Evolutionary conservation across 2,329 filamentous ascomycete species (phyloP).

Genomic region (Diaporthe citri): DNA sequence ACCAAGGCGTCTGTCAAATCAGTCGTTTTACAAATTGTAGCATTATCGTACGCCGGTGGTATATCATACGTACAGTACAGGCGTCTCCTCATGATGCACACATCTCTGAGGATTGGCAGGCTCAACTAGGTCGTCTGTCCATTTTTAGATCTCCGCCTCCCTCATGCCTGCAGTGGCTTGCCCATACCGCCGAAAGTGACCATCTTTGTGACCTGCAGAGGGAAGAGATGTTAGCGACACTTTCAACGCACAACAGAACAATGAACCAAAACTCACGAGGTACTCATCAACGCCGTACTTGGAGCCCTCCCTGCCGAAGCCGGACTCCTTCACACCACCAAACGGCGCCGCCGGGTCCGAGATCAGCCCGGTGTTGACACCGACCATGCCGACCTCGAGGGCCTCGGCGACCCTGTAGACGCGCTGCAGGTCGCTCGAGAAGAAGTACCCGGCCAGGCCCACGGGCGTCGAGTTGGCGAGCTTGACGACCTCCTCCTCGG

Average conservation of each 20-base stretch:
- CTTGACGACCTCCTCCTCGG: slow-evolving; percentile 87
- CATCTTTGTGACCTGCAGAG: slow-evolving; percentile 74
- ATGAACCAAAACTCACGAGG: slow-evolving; percentile 37
- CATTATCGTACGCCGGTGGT: neutral
- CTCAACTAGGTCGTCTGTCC: neutral
- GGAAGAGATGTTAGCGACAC: neutral
- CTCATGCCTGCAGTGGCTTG: slow-evolving; percentile 63
- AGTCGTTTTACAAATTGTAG: neutral
- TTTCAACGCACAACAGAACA: neutral
- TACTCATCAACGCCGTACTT: slow-evolving; percentile 84
- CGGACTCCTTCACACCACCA: slow-evolving; percentile 85
- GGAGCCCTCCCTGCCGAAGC: slow-evolving; percentile 84
- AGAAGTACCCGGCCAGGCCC: slow-evolving; percentile 95
- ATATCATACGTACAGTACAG: slow-evolving; percentile 12
- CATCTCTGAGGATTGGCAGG: neutral
- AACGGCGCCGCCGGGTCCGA: slow-evolving; percentile 73
- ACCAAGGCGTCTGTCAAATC: neutral
- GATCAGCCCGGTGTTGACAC: slow-evolving; percentile 81
- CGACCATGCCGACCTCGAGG: slow-evolving; percentile 89
- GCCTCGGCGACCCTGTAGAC: slow-evolving; percentile 74
- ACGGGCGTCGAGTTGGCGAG: slow-evolving; percentile 87
- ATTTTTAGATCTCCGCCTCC: neutral
- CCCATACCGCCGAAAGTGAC: slow-evolving; percentile 69
- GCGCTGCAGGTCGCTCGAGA: slow-evolving; percentile 73
- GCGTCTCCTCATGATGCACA: neutral